These are phyloP conservation scores for Eleusine indica DNA, from an alignment of 176 grass and related monocot genomes.

Conservation along the genomic window DNA sequence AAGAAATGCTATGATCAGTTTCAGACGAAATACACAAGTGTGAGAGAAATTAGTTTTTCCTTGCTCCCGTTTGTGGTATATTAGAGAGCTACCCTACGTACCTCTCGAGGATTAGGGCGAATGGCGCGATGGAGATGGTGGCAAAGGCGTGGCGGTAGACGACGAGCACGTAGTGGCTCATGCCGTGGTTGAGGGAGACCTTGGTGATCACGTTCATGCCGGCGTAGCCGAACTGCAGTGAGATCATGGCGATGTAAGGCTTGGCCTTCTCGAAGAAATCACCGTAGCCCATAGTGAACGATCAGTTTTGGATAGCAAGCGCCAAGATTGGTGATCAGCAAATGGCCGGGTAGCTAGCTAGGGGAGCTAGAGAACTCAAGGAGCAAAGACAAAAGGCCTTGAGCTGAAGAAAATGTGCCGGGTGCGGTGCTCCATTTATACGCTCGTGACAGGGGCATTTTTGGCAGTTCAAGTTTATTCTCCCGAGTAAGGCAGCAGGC, in stretches of 20 bases:
- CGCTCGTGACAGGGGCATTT: slow-evolving; percentile 1
- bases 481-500: neutral
- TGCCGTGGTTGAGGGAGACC: slow-evolving; percentile 86
- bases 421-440: slow-evolving; percentile 32
- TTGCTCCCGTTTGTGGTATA: neutral
- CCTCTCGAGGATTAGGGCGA: slow-evolving; percentile 87
- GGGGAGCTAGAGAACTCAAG: slow-evolving; percentile 42
- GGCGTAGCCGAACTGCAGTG: slow-evolving; percentile 89
- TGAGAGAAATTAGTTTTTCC: neutral
- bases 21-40: neutral
- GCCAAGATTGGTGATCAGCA: slow-evolving; percentile 17
- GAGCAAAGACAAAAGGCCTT: slow-evolving; percentile 43
- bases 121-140: slow-evolving; percentile 88
- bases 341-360: neutral
- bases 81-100: neutral
- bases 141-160: slow-evolving; percentile 97
- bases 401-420: slow-evolving; percentile 52
- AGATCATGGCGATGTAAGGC: slow-evolving; percentile 93
- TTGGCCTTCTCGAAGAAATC: slow-evolving; percentile 68
- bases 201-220: slow-evolving; percentile 98
- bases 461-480: neutral
- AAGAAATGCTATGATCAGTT: neutral
- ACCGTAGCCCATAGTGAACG: slow-evolving; percentile 46
- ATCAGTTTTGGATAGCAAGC: neutral
- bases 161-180: slow-evolving; percentile 97